phyloP scores from a whole-genome alignment of 345 rosid genomes.

The Gossypium stocksii region DNA sequence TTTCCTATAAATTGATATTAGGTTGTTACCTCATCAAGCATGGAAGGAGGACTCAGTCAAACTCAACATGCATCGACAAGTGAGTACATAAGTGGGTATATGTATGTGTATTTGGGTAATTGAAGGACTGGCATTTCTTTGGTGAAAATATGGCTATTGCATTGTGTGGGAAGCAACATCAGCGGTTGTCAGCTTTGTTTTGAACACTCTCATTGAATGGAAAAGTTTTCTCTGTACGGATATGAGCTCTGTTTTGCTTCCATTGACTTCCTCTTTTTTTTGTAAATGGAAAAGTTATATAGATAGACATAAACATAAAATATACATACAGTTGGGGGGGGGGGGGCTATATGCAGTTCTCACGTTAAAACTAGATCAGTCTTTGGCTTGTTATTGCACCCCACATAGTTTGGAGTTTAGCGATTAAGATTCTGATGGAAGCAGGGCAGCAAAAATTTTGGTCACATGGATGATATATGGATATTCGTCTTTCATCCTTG shows the following conservation, averaged over 20 bases:
- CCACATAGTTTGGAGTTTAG: constrained; percentile 6
- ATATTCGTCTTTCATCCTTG: neutral
- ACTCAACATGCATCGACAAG: neutral
- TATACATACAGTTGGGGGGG: neutral
- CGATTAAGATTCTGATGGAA: neutral
- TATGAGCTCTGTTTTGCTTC: constrained; percentile 2
- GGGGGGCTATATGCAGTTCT: neutral
- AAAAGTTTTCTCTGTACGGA: neutral
- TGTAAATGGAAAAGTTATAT: neutral
- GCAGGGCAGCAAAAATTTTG: neutral
- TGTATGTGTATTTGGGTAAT: neutral
- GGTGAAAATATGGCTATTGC: constrained; percentile 1
- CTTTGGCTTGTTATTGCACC: neutral
- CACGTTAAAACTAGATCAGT: neutral
- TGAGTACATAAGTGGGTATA: constrained; percentile 3
- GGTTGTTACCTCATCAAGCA: neutral
- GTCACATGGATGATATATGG: constrained; percentile 8
- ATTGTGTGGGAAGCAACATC: neutral
- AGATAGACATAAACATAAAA: neutral
- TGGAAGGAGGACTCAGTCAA: neutral
- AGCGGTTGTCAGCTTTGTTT: constrained; percentile 1
- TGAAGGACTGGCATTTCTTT: neutral
- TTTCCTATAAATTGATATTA: neutral
- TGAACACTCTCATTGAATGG: constrained; percentile 6
- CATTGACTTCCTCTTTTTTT: neutral